Conservation (phyloP, 352 stramenopile genomes). For the Globisporangium rhizosaccharum region DNA sequence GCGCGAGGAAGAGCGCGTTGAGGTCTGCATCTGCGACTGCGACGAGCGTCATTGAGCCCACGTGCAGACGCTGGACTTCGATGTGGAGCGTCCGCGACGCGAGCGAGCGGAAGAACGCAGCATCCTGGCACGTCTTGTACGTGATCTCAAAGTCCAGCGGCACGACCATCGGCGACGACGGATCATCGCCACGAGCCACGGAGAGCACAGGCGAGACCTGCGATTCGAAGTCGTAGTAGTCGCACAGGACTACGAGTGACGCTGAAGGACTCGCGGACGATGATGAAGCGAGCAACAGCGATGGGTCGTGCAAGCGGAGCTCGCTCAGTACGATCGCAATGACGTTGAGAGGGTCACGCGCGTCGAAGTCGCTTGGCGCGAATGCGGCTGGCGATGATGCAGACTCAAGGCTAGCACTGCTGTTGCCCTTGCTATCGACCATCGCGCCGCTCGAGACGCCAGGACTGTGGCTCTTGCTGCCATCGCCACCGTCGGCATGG, state of each 20-base stretch:
- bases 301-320: constrained; percentile 1
- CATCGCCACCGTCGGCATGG: not conserved
- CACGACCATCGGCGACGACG: not conserved
- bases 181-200: too few relatives aligned
- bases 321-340: constrained; percentile 15
- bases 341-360: constrained; percentile 7
- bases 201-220: constrained; percentile 26
- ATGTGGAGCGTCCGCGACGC: constrained; percentile 11
- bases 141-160: constrained; percentile 25
- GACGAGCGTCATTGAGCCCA: constrained; percentile 11
- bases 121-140: constrained; percentile 24
- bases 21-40: constrained; percentile 8
- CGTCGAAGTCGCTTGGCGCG: not conserved
- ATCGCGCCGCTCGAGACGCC: too few relatives aligned
- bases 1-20: constrained; percentile 20
- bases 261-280: too few relatives aligned
- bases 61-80: constrained; percentile 19
- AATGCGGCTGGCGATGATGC: too few relatives aligned
- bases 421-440: too few relatives aligned
- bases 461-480: not conserved
- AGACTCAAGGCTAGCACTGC: too few relatives aligned
- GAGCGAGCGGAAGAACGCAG: constrained; percentile 18
- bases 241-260: constrained; percentile 23
- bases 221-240: constrained; percentile 41
- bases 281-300: not conserved